These are phyloP conservation scores for Magnolia sinica DNA, from an alignment of 164 flowering plant species.

Conservation along the genomic window DNA sequence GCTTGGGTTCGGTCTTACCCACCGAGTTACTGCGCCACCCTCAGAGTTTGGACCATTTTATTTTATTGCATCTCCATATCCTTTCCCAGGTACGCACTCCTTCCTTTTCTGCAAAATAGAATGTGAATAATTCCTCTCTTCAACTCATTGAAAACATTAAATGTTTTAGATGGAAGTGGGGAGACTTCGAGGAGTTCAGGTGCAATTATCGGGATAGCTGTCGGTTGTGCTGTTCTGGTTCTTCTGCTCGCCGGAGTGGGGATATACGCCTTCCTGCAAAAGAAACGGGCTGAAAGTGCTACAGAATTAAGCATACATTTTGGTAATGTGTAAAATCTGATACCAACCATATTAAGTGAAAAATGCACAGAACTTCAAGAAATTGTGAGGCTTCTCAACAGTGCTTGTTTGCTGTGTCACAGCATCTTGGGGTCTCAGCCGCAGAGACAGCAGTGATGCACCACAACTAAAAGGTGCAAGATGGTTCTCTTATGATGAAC, in stretches of 20 bases:
- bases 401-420: conserved; percentile 10
- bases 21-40: conserved; percentile 67
- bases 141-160: not conserved
- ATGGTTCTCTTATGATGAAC: conserved; percentile 57
- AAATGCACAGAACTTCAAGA: not conserved
- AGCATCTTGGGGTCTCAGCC: conserved; percentile 43
- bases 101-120: not conserved
- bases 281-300: conserved; percentile 72
- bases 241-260: conserved; percentile 47
- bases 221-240: conserved; percentile 42
- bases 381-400: not conserved
- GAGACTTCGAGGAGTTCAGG: conserved; percentile 32
- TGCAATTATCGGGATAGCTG: conserved; percentile 41
- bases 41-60: conserved; percentile 55
- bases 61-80: conserved; percentile 51
- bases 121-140: not conserved
- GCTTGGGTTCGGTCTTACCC: conserved; percentile 55
- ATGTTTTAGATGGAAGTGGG: conserved; percentile 28
- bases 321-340: conserved; percentile 32
- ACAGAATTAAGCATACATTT: conserved; percentile 61
- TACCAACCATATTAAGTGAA: not conserved
- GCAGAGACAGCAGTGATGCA: conserved; percentile 27
- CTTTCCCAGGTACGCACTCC: conserved; percentile 47
- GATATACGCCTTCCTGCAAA: conserved; percentile 59
- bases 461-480: conserved; percentile 65